Evolutionary conservation across 2,329 filamentous ascomycete genomes (phyloP).

Genomic region (Colletotrichum sojae): DNA sequence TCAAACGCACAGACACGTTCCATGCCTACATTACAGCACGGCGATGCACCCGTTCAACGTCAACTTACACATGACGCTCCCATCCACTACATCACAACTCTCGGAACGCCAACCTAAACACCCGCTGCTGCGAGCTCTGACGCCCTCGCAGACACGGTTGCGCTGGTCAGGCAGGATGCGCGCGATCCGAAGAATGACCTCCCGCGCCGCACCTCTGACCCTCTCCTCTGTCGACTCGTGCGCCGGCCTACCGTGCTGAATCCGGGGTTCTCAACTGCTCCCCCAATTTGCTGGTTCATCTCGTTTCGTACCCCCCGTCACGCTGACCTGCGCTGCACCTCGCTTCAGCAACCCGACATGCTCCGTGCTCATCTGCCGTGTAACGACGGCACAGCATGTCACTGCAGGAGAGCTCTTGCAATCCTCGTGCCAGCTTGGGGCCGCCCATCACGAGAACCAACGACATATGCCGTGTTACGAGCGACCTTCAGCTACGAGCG

Average conservation of each 20-base stretch:
- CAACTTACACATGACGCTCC: conserved; percentile 17
- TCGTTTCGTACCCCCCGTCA: conserved; percentile 8
- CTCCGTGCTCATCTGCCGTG: conserved; percentile 36
- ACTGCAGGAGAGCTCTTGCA: conserved; percentile 9
- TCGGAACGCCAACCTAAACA: conserved; percentile 3
- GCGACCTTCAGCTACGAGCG: neutral
- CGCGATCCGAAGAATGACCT: neutral
- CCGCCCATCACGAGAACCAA: neutral
- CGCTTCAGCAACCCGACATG: conserved; percentile 29
- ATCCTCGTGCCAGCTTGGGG: neutral
- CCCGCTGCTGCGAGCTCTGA: neutral
- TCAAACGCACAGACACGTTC: conserved; percentile 31
- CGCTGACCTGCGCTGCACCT: conserved; percentile 26
- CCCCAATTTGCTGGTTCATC: conserved; percentile 34
- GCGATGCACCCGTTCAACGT: conserved; percentile 22
- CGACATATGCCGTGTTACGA: conserved; percentile 1
- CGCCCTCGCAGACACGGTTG: neutral
- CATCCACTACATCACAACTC: conserved; percentile 18
- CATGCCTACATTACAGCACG: conserved; percentile 7
- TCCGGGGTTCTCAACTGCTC: conserved; percentile 19
- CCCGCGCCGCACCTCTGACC: conserved; percentile 1
- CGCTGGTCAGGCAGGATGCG: neutral
- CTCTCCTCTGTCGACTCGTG: neutral
- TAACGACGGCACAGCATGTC: conserved; percentile 39
- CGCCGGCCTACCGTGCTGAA: conserved; percentile 8